Conservation (phyloP, 352 stramenopile genomes). For the Phytophthora brassicae region DNA sequence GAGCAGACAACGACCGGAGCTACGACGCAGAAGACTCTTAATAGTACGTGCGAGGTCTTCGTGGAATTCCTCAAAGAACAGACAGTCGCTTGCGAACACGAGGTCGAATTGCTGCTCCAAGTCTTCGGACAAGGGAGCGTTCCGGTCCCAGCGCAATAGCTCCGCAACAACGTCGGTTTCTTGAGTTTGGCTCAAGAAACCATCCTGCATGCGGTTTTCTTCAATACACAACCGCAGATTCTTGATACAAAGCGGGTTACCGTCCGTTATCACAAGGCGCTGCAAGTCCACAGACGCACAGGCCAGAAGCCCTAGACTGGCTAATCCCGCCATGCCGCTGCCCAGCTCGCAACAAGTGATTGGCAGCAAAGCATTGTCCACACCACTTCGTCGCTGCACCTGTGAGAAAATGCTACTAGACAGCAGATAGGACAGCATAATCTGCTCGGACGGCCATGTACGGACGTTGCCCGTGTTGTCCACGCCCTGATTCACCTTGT, state of each 20-base stretch:
- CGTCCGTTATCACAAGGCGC: conserved; percentile 68
- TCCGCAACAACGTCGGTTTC: conserved; percentile 26
- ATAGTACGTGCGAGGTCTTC: conserved; percentile 72
- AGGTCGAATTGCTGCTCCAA: conserved; percentile 70
- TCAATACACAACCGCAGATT: conserved; percentile 69
- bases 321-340: conserved; percentile 76
- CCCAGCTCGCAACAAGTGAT: conserved; percentile 74
- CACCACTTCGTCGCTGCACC: conserved; percentile 14
- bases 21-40: conserved; percentile 45
- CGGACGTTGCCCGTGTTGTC: conserved; percentile 90
- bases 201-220: conserved; percentile 44
- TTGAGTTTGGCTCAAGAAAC: conserved; percentile 7
- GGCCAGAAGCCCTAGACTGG: conserved; percentile 58
- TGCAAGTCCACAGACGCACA: conserved; percentile 44
- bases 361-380: not conserved
- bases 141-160: conserved; percentile 75
- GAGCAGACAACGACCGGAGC: conserved; percentile 58
- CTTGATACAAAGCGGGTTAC: conserved; percentile 65
- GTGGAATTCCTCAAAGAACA: conserved; percentile 90
- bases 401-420: conserved; percentile 34
- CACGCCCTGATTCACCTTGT: conserved; percentile 75
- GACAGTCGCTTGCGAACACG: conserved; percentile 80
- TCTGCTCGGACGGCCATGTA: conserved; percentile 81
- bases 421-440: conserved; percentile 71
- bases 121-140: conserved; percentile 23